Base-by-base conservation (phyloP, 768 basidiomycete species). In the Russula sp. region DNA sequence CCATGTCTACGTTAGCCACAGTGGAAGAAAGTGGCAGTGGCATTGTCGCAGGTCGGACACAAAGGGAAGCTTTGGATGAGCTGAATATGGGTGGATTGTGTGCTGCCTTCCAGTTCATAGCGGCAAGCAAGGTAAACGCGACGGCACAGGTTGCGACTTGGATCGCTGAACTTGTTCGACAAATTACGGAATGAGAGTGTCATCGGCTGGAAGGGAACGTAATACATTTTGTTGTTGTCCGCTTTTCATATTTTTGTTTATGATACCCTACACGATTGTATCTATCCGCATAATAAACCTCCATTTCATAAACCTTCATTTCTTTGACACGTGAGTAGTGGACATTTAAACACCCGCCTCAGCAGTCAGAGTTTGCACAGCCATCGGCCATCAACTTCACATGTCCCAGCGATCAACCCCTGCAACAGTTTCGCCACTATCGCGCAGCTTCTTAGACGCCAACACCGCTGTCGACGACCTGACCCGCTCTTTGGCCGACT, bases 11-110 rank as follows among this genome's bases (percentile, higher is more conserved):
- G 0, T 75, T 91, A 52, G 82, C 79, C 67, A 85, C 83, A 0
- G 77, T 84, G 20, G 87, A 89, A 10, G 89, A 90, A 55, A 73
- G 42, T 26, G 49, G 71, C 38, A 73, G 59, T 32, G 40, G 71
- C 36, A 75, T 62, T 38, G 66, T 73, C 38, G 61, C 83, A 8
- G 82, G 83, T 49, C 79, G 79, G 56, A 79, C 76, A 10, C 85
- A 87, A 69, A 74, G 82, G 42, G 76, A 75, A 51, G 86, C 85
- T 54, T 79, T 93, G 8, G 88, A 91, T 62, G 86, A 89, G 48
- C 72, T 87, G 59, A 78, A 79, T 32, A 90, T 93, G 89, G 81
- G 82, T 64, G 90, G 90, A 8, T 77, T 94, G 2, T 83, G 84
- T n/a, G 85, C 79, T 67, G 85, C 79, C 70, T 88, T 89, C 78